Evolutionary conservation across 78 protist genomes (phyloP).

Genomic region (Planoprotostelium fungivorum): DNA sequence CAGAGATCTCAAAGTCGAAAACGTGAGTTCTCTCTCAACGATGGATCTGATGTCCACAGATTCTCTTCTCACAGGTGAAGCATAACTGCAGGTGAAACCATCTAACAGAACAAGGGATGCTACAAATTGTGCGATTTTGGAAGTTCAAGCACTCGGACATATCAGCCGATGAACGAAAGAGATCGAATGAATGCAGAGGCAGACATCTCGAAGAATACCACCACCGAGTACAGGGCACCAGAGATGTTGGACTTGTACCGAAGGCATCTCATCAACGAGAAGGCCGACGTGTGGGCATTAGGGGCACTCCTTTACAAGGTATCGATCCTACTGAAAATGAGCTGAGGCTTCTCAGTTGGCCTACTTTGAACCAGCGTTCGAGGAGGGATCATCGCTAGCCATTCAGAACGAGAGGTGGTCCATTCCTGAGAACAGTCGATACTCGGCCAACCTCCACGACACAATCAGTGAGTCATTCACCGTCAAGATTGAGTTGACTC

Average conservation of each 20-base stretch:
- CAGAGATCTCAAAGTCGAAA: constrained; percentile 70
- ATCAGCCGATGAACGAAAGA: constrained; percentile 14
- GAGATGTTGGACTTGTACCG: constrained; percentile 83
- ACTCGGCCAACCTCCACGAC: constrained; percentile 16
- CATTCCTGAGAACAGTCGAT: constrained; percentile 33
- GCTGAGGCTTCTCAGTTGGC: constrained; percentile 11
- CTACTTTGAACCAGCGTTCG: constrained; percentile 61
- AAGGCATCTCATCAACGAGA: constrained; percentile 38
- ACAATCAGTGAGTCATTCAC: constrained; percentile 3
- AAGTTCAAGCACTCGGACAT: constrained; percentile 19
- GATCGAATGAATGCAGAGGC: constrained; percentile 48
- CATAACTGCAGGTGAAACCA: constrained; percentile 27
- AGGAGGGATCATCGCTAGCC: constrained; percentile 38
- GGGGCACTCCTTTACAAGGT: constrained; percentile 71
- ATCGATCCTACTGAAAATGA: neutral
- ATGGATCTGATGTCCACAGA: too few relatives aligned
- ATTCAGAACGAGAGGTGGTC: constrained; percentile 25
- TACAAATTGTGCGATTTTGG: constrained; percentile 74
- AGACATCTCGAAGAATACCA: constrained; percentile 54
- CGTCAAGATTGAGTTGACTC: neutral
- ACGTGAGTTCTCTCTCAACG: constrained; percentile 47
- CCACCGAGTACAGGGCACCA: constrained; percentile 70
- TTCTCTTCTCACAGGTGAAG: neutral
- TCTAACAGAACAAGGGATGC: constrained; percentile 23
- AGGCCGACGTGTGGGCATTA: constrained; percentile 80